Evolutionary conservation across 305 asterid genomes (phyloP).

Genomic region (Solanum hybrid): DNA sequence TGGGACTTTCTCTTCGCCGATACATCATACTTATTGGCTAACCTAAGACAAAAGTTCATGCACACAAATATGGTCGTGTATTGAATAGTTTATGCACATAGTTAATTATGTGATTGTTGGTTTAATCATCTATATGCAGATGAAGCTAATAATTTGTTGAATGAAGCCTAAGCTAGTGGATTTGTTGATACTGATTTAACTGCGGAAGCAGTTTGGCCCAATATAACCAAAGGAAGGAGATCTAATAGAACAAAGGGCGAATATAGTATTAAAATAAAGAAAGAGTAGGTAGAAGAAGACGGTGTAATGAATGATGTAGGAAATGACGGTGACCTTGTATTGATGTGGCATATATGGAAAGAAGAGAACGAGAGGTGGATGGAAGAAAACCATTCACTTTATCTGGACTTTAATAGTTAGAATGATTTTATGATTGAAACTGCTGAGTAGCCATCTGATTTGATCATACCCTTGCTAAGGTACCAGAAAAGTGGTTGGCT

Average conservation of each 20-base stretch:
- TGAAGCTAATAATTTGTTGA: too few species aligned
- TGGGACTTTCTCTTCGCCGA: background rate
- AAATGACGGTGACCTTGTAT: background rate
- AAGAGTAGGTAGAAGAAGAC: slow-evolving; percentile 1
- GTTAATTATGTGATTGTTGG: background rate
- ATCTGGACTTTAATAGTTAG: slow-evolving; percentile 41
- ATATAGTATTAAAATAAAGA: background rate
- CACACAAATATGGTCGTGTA: background rate
- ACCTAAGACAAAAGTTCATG: background rate
- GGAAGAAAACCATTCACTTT: slow-evolving; percentile 40
- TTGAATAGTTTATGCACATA: background rate
- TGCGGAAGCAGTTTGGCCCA: slow-evolving; percentile 11
- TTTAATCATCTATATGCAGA: slow-evolving; percentile 16
- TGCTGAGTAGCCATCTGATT: slow-evolving; percentile 52
- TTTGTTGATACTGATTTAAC: slow-evolving; percentile 13
- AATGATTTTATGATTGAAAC: slow-evolving; percentile 48
- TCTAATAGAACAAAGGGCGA: background rate
- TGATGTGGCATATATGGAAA: slow-evolving; percentile 62
- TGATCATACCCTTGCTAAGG: slow-evolving; percentile 68
- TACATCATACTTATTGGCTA: background rate
- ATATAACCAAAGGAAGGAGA: slow-evolving; percentile 31
- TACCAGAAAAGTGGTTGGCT: slow-evolving; percentile 89
- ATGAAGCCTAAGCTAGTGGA: too few species aligned
- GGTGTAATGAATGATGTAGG: background rate
- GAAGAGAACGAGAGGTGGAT: slow-evolving; percentile 59